Evolutionary conservation across 768 basidiomycete genomes (phyloP), one percentile per base, ranked within the genome.

Genomic region (Leccinum pellstonianum): DNA sequence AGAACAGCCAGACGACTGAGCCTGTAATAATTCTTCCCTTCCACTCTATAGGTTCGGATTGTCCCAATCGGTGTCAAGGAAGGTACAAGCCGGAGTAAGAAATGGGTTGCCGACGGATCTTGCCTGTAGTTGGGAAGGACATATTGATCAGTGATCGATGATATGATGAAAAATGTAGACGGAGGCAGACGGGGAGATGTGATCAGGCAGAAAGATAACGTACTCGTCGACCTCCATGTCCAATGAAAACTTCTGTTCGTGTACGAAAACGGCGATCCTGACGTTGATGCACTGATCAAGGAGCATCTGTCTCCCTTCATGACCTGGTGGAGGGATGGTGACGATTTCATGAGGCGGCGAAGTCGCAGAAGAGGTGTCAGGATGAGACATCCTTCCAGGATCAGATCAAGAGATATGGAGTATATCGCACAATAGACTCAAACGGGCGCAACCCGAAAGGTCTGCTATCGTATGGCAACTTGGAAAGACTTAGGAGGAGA

Each of bases 201-300:
- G 51, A 54, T 41, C 55, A 37, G 51, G 57, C 57, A 49, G 56
- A 56, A 43, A 56, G 55, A 55, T 74, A 76, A 73, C 75, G 64
- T 57, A 89, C 91, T 83, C 80, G 74, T 94, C 92, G 64, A 88
- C 78, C 73, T 95, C 92, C 8, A 77, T 79, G 53, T 91, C 89
- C 21, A 88, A 75, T 49, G 89, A 80, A 67, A 93, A 94, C 43
- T 78, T 77, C 66, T 86, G 82, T 63, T 82, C 81, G 61, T 75
- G 76, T 63, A 78, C 72, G 70, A 82, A 83, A 58, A 82, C 84
- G 67, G 70, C 71, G 62, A 76, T 75, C 68, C 77, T 75, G 55
- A 92, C 78, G 65, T 81, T 75, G 74, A 83, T 81, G 74, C 90
- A 93, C 66, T 89, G 83, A 67, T 87, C 79, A 10, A 81, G 75